phyloP scores from a whole-genome alignment of 2,329 filamentous ascomycete species.

The Sphaerulina vaccinii region DNA sequence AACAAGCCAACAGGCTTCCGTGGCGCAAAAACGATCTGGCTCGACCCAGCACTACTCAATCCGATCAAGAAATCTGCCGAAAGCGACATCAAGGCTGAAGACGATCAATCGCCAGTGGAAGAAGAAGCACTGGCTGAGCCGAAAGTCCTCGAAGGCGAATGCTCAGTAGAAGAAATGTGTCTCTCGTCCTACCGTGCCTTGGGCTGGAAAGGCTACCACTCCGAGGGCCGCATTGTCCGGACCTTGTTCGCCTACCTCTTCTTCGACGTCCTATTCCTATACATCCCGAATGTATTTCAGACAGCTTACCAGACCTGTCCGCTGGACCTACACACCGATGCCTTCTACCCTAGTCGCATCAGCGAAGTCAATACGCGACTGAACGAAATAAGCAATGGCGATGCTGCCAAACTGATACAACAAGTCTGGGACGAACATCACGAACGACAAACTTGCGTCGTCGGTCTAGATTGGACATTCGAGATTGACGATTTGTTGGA shows the following conservation, averaged over 20 bases:
- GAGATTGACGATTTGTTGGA: slow-evolving; percentile 74
- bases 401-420: slow-evolving; percentile 64
- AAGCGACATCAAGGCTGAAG: slow-evolving; percentile 8
- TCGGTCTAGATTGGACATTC: slow-evolving; percentile 90
- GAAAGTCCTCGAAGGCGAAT: slow-evolving; percentile 58
- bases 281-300: slow-evolving; percentile 95
- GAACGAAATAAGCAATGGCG: slow-evolving; percentile 82
- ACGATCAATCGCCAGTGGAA: neutral
- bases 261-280: slow-evolving; percentile 87
- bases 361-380: slow-evolving; percentile 87
- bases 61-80: neutral
- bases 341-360: slow-evolving; percentile 81
- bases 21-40: slow-evolving; percentile 78
- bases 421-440: slow-evolving; percentile 67
- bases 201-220: slow-evolving; percentile 94
- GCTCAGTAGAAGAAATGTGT: slow-evolving; percentile 92
- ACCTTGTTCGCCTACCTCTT: slow-evolving; percentile 83
- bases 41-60: slow-evolving; percentile 57
- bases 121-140: neutral
- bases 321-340: slow-evolving; percentile 86
- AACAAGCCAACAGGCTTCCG: slow-evolving; percentile 34
- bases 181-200: slow-evolving; percentile 76
- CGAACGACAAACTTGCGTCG: slow-evolving; percentile 74
- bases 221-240: slow-evolving; percentile 86
- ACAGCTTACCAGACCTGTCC: slow-evolving; percentile 93